phyloP scores from a whole-genome alignment of 179 eudicot genomes.

The Corrigiola litoralis region DNA sequence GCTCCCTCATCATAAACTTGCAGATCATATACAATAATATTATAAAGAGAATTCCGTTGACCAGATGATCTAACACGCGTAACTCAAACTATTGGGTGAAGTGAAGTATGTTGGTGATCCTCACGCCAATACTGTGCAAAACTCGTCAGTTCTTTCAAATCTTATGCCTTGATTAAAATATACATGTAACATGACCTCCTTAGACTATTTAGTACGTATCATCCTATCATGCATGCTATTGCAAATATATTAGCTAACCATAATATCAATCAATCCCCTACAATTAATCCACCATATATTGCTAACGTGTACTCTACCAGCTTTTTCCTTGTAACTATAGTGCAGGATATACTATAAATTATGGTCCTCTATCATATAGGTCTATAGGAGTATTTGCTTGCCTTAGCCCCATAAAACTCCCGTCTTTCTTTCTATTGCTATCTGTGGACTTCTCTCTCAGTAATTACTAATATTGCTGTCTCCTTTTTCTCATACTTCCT shows the following conservation, averaged over 20 bases:
- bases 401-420: not conserved
- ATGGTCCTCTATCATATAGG: not conserved
- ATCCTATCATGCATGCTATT: not conserved
- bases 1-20: not conserved
- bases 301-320: slow-evolving; percentile 16
- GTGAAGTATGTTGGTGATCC: not conserved
- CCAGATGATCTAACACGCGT: not conserved
- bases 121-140: not conserved
- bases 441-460: not conserved
- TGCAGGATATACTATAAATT: no score
- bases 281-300: slow-evolving; percentile 15
- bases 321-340: not conserved
- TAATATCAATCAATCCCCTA: slow-evolving; percentile 11
- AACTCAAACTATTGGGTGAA: not conserved
- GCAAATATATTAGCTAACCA: slow-evolving; percentile 15
- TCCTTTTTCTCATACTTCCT: not conserved
- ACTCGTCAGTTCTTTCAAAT: no score
- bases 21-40: not conserved
- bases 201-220: not conserved
- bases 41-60: not conserved
- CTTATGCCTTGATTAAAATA: not conserved
- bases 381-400: not conserved
- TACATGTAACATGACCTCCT: not conserved
- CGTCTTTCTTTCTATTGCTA: not conserved
- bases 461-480: not conserved